Conservation (phyloP, 2,329 filamentous ascomycete genomes). For the Myrmaecium sp. region DNA sequence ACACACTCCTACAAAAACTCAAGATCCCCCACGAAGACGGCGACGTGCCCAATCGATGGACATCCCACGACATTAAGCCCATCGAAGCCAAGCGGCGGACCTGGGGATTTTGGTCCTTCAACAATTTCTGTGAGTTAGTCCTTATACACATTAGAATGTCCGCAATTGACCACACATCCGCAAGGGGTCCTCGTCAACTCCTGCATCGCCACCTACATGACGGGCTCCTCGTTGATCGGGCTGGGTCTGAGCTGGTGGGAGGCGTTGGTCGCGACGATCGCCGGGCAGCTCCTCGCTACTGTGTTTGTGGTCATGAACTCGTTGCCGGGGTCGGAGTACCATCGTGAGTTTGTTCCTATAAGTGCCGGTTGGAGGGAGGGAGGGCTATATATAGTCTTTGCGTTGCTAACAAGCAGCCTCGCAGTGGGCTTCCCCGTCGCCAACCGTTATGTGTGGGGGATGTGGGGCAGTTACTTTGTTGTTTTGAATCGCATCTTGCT, state of each 20-base stretch:
- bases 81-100: conserved; percentile 26
- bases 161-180: neutral
- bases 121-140: conserved; percentile 25
- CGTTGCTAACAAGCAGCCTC: neutral
- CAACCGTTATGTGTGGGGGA: conserved; percentile 24
- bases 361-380: no score
- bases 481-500: conserved; percentile 25
- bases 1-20: no score
- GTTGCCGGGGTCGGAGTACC: conserved; percentile 23
- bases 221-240: conserved; percentile 20
- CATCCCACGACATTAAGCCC: conserved; percentile 35
- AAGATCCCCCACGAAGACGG: no score
- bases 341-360: conserved; percentile 9
- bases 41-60: no score
- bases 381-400: no score
- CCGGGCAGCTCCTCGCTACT: conserved; percentile 22
- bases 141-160: neutral
- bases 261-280: conserved; percentile 21
- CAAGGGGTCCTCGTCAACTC: conserved; percentile 32
- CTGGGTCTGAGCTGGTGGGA: conserved; percentile 26
- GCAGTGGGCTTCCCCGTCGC: conserved; percentile 25
- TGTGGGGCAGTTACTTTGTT: conserved; percentile 23
- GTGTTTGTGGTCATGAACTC: conserved; percentile 20
- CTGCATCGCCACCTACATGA: conserved; percentile 25
- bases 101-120: conserved; percentile 27